Base-by-base conservation (phyloP, 2,329 filamentous ascomycete genomes). In the Diplodia intermedia region DNA sequence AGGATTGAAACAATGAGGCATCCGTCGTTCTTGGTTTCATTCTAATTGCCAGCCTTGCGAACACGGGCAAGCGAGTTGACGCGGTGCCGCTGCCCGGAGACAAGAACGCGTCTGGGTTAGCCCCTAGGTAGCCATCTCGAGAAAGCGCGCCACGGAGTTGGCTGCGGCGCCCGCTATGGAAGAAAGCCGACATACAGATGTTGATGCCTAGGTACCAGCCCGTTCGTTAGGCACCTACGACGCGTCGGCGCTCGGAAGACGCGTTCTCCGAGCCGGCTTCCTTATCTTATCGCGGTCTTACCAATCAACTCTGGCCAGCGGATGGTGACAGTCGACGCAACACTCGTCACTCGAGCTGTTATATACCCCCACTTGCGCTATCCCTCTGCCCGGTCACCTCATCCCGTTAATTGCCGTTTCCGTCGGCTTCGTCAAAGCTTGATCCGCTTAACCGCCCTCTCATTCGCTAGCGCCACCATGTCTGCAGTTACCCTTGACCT, bases 231-330 rank as follows among this genome's bases (percentile, higher is more conserved):
- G 26, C 26, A 26, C n/a, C n/a, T 1, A 8, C 36, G 36, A 38
- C 36, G 36, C 36, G 36, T 38, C 36, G 36, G 54, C 15, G 53
- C 29, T 50, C 57, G 57, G 57, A 26, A 50, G 57, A 23, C 26
- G 23, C 40, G 20, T 50, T n/a, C 43, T 36, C 57, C 57, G 57
- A 62, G 49, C 49, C 61, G 49, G 40, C 57, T n/a, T n/a, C n/a
- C n/a, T 36, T 54, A 36, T 54, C 49, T 54, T 18, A 65, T 54
- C 62, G 61, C 47, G 36, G 61, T 49, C 62, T 55, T 66, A 36
- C 50, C 29, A 55, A 63, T 61, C 56, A 47, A 38, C 31, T 57
- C 54, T 20, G 54, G 23, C 20, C 26, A 26, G 26, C 3, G 26
- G 26, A 3, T 26, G 26, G 26, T 26, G 26, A 4, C 26, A 26